phyloP scores from a whole-genome alignment of 1,284 basidiomycete genomes.

The Rhodotorula sp. region DNA sequence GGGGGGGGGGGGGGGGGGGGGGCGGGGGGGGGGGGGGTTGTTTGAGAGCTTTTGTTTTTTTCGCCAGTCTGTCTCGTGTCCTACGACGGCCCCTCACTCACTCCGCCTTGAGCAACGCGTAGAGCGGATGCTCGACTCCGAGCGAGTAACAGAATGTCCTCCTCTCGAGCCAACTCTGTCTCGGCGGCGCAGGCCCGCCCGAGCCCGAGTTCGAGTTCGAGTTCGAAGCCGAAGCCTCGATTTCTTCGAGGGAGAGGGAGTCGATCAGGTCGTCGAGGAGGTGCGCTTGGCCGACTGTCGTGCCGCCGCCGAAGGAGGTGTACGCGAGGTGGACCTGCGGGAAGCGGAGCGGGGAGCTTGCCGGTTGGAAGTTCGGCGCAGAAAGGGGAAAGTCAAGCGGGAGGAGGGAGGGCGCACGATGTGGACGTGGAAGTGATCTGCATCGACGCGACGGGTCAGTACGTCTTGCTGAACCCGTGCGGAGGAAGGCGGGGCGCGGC shows the following conservation, averaged over 20 bases:
- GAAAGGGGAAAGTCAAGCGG: too few relatives aligned
- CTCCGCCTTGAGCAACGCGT: not conserved
- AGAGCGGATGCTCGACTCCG: conserved; percentile 65
- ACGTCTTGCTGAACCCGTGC: accelerated
- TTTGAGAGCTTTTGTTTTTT: too few relatives aligned
- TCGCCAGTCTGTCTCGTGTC: too few relatives aligned
- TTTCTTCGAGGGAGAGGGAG: conserved; percentile 32
- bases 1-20: too few relatives aligned
- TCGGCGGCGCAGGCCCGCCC: conserved; percentile 53
- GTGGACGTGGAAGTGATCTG: conserved; percentile 94
- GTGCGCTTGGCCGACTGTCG: conserved; percentile 85
- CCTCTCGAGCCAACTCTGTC: conserved; percentile 53
- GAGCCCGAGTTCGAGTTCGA: conserved; percentile 54
- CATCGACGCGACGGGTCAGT: not conserved
- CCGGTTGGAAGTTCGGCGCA: too few relatives aligned
- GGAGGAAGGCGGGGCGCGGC: too few relatives aligned
- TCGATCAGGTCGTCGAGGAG: conserved; percentile 84
- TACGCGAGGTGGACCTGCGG: conserved; percentile 58
- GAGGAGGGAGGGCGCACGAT: conserved; percentile 59
- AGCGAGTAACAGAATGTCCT: conserved; percentile 80
- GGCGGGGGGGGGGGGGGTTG: too few relatives aligned
- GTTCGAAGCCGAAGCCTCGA: conserved; percentile 53
- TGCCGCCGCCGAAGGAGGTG: conserved; percentile 64
- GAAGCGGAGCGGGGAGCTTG: conserved; percentile 46
- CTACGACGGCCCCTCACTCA: too few relatives aligned